Evolutionary conservation across 2,329 filamentous ascomycete species (phyloP).

Genomic region (Nectriaceae sp.): DNA sequence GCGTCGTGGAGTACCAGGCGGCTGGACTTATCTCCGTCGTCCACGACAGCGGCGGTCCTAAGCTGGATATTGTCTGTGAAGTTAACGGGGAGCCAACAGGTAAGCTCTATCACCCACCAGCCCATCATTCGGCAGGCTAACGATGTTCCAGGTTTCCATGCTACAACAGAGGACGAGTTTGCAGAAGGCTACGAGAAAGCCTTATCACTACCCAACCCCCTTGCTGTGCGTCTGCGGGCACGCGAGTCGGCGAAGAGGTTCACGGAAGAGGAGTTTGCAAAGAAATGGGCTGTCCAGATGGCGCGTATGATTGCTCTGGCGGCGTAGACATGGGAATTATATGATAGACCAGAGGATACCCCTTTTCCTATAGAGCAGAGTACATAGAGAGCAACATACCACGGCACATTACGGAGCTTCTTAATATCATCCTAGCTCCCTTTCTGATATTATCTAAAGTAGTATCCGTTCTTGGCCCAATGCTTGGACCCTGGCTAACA

Average conservation of each 20-base stretch:
- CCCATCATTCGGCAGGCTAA: constrained; percentile 3
- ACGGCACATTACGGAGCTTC: too few relatives aligned
- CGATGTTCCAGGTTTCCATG: constrained; percentile 70
- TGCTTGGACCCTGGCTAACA: too few relatives aligned
- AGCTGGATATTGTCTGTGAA: constrained; percentile 86
- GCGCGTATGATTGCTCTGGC: constrained; percentile 64
- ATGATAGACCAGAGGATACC: constrained; percentile 41
- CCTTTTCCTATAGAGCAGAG: constrained; percentile 23
- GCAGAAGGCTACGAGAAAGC: constrained; percentile 79
- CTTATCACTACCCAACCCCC: constrained; percentile 68
- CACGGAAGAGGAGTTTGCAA: constrained; percentile 81
- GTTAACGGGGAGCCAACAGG: constrained; percentile 78
- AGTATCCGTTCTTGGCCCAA: too few relatives aligned
- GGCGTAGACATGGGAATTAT: constrained; percentile 23
- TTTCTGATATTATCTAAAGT: background rate
- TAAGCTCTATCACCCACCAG: constrained; percentile 37
- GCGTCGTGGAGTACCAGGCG: constrained; percentile 96
- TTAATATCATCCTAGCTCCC: too few relatives aligned
- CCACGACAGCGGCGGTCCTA: constrained; percentile 90
- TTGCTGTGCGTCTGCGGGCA: constrained; percentile 75
- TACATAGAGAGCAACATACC: constrained; percentile 12
- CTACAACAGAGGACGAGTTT: constrained; percentile 76
- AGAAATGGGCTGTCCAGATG: constrained; percentile 76
- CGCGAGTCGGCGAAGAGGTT: constrained; percentile 80
- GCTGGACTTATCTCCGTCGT: constrained; percentile 92